Conservation (phyloP, 768 basidiomycete species). For the Tylopilus intermedius region DNA sequence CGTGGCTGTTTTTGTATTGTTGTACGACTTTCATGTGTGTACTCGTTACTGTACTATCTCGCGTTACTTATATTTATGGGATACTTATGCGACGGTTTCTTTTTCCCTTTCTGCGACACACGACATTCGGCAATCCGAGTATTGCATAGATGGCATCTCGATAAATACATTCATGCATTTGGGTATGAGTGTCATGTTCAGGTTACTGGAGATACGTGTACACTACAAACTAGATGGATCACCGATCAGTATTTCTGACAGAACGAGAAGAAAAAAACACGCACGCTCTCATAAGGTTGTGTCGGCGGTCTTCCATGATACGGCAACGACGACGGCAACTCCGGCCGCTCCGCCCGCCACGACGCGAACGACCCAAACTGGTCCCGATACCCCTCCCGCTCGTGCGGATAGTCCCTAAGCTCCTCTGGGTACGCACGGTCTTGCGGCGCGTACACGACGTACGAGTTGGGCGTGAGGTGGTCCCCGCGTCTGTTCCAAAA, state of each 20-base stretch:
- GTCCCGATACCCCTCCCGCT: conserved; percentile 52
- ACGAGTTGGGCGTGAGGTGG: conserved; percentile 51
- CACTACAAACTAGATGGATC: conserved; percentile 34
- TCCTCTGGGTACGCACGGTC: conserved; percentile 55
- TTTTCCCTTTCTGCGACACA: neutral
- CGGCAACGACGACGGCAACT: conserved; percentile 62
- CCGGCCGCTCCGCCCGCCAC: conserved; percentile 44
- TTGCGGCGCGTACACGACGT: conserved; percentile 62
- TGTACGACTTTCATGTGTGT: conserved; percentile 11
- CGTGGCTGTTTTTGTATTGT: neutral
- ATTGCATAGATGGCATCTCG: conserved; percentile 10
- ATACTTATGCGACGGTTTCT: conserved; percentile 18
- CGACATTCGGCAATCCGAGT: neutral
- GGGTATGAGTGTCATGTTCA: neutral
- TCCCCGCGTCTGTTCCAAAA: conserved; percentile 78
- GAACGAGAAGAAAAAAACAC: conserved; percentile 14
- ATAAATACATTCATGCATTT: conserved; percentile 16
- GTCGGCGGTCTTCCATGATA: conserved; percentile 47
- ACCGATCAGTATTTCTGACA: neutral
- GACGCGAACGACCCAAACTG: conserved; percentile 40
- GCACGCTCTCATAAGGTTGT: conserved; percentile 53
- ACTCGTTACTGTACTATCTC: neutral
- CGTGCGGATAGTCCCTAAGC: conserved; percentile 53
- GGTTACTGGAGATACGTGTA: conserved; percentile 32
- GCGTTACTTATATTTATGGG: conserved; percentile 20